Conservation (phyloP, 2,329 filamentous ascomycete genomes). For the Onygenales sp. region DNA sequence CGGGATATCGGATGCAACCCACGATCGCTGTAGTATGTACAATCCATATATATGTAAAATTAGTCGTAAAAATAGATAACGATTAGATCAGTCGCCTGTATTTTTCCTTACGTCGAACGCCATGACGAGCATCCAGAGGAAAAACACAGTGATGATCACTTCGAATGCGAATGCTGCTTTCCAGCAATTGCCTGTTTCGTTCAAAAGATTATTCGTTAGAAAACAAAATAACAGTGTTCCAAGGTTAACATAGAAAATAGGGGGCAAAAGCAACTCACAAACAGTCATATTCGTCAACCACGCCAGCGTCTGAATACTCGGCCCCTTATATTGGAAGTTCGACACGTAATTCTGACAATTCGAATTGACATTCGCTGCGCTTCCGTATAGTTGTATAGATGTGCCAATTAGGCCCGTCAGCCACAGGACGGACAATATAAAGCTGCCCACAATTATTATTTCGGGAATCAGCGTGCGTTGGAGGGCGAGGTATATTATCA, state of each 20-base stretch:
- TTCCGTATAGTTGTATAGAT: slow-evolving; percentile 51
- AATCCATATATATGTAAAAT: neutral
- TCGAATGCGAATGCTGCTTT: slow-evolving; percentile 55
- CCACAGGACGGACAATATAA: slow-evolving; percentile 54
- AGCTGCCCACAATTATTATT: slow-evolving; percentile 50
- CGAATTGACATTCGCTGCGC: slow-evolving; percentile 45
- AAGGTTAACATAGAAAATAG: neutral
- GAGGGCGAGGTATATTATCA: slow-evolving; percentile 48
- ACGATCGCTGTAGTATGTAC: no score
- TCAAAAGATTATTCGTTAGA: slow-evolving; percentile 9
- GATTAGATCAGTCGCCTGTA: neutral
- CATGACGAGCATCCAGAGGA: slow-evolving; percentile 59
- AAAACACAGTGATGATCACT: slow-evolving; percentile 53
- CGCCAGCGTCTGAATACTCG: slow-evolving; percentile 47
- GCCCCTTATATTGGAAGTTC: slow-evolving; percentile 35
- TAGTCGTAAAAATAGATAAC: neutral
- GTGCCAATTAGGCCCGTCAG: slow-evolving; percentile 55
- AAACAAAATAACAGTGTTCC: neutral
- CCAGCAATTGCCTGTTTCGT: slow-evolving; percentile 47
- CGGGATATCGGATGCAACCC: no score
- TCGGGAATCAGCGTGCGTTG: slow-evolving; percentile 49
- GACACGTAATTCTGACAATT: slow-evolving; percentile 51
- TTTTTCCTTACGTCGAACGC: slow-evolving; percentile 42
- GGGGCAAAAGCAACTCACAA: slow-evolving; percentile 35
- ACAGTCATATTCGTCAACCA: slow-evolving; percentile 55